A percentile compares a stretch with the other conserved stretches of the same genome.
Conservation (phyloP, 371 early-diverging fungal genomes). For the Encephalitozoon intestinalis region DNA sequence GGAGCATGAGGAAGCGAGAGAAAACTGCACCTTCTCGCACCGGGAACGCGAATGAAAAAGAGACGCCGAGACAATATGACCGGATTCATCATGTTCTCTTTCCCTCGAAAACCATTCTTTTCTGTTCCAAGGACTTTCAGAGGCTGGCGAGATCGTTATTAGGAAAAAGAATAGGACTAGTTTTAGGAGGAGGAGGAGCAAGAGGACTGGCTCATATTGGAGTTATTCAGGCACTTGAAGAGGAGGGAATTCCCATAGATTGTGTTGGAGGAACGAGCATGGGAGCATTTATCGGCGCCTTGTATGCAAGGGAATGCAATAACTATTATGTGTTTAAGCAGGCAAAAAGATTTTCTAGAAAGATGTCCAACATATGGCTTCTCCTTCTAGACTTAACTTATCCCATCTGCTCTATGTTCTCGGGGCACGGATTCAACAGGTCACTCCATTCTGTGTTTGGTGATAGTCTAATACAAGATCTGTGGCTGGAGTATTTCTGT, state of each 20-base stretch:
- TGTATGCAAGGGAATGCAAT: conserved; percentile 80
- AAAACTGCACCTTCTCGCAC: not conserved
- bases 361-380: conserved; percentile 75
- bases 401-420: conserved; percentile 64
- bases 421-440: conserved; percentile 82
- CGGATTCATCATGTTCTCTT: conserved; percentile 12
- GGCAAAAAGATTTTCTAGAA: conserved; percentile 71
- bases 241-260: conserved; percentile 92
- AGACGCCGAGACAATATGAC: not conserved
- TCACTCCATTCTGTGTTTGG: conserved; percentile 81
- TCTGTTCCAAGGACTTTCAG: conserved; percentile 63
- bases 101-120: conserved; percentile 14
- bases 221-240: conserved; percentile 85
- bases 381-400: conserved; percentile 83
- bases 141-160: conserved; percentile 81
- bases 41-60: not conserved
- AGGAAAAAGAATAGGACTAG: conserved; percentile 83
- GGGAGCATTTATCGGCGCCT: conserved; percentile 86
- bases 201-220: conserved; percentile 90
- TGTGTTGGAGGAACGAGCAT: conserved; percentile 87
- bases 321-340: conserved; percentile 73
- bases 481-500: conserved; percentile 91
- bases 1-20: not conserved
- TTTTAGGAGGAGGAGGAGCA: conserved; percentile 97
- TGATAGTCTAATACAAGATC: conserved; percentile 84